Evolutionary conservation across 129 eudicot species (phyloP).

Genomic region (Saussurea involucrata): DNA sequence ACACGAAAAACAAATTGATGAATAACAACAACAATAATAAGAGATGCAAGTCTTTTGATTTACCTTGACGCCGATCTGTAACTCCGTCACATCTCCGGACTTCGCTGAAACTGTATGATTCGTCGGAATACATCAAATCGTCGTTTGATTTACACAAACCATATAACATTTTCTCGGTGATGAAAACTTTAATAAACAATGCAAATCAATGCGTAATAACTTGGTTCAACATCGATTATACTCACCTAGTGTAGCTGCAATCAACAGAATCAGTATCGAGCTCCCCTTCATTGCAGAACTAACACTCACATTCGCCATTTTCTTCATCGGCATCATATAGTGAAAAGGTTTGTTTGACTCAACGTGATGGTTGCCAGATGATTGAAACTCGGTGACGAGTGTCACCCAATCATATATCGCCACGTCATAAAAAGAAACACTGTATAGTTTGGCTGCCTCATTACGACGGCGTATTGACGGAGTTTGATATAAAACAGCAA

Average conservation of each 20-base stretch:
- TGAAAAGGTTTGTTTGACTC: constrained; percentile 4
- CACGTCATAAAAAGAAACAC: constrained; percentile 8
- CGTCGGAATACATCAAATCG: constrained; percentile 10
- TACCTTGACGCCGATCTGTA: constrained; percentile 97
- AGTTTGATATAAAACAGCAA: no score
- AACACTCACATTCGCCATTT: constrained; percentile 22
- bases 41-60: not conserved
- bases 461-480: no score
- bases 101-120: constrained; percentile 61
- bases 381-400: constrained; percentile 19
- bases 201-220: not conserved
- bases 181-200: not conserved
- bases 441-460: no score
- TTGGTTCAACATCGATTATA: not conserved
- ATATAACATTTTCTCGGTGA: not conserved
- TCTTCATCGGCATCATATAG: not conserved
- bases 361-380: not conserved
- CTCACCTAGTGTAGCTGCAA: constrained; percentile 44
- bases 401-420: constrained; percentile 17
- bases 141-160: constrained; percentile 6
- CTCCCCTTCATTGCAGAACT: constrained; percentile 13
- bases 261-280: constrained; percentile 34
- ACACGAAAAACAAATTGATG: not conserved
- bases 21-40: not conserved
- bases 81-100: constrained; percentile 75